Base-by-base conservation (phyloP, 2,329 filamentous ascomycete genomes). In the Trichothecium sympodiale region DNA sequence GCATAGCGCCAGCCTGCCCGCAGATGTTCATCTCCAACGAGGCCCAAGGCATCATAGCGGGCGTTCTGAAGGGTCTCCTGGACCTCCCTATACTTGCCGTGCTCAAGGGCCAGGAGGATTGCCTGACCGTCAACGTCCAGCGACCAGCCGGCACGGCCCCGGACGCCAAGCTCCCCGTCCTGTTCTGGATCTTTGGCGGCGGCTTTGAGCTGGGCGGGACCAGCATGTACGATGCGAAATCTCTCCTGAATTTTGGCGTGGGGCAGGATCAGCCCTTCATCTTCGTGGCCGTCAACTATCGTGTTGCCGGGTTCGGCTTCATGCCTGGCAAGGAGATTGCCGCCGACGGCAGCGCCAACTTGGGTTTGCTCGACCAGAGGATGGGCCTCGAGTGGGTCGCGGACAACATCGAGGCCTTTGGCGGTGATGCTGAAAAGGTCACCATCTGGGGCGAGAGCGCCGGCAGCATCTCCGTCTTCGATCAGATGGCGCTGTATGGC, bases 401-500 rank as follows among this genome's bases (percentile, higher is more conserved):
- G 7, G 80, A 85, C 46, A 85, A 88, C 44, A 85, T 89, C 38
- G 75, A 62, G 1, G 66, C 74, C 0, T 93, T 91, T 50, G 85
- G 85, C 8, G 85, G 85, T 12, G 83, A 89, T 51, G 78, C 82
- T 0, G 62, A 65, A n/a, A 82, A 81, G 52, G 81, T 88, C 5
- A 88, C 82, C 0, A 79, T 89, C 40, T 86, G 79, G 78, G 83
- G 83, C 17, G 77, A 88, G 51, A 77, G 71, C 3, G 78, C 80
- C 0, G 79, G 80, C 1, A 62, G 75, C 12, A 85, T 87, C 42
- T 86, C 80, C 0, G 80, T 84, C 1, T 71, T 81, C 33, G 74
- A 87, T 47, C 84, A 89, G 46, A 85, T 86, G 72, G 61, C 74
- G 2, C 61, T 88, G 9, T 86, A 83, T 45, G 71, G 75, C 25